Base-by-base conservation (phyloP, 129 eudicot species). In the sunflower (Helianthus annuus) region DNA sequence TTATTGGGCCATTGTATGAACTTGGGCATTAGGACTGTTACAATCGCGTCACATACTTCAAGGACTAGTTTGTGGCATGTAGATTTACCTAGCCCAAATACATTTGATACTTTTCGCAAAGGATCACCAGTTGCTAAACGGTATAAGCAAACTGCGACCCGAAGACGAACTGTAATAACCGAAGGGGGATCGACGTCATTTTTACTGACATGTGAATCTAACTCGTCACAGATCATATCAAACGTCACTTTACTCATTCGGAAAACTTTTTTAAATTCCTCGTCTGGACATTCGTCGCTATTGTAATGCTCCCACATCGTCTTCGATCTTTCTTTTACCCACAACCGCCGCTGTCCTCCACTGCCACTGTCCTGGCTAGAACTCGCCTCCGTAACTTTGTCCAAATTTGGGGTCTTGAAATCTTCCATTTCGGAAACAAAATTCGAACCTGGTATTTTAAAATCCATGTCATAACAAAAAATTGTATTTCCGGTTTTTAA, bases 41-140 rank as follows among this genome's bases (percentile, higher is more conserved):
- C 44, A 0, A 91, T 91, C 0, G 97, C 97, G 0, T 87, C 60
- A 46, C 95, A 87, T 39, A 85, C 97, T 58, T 87, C 95, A n/a
- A 0, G 83, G 82, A 0, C 87, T 1, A 87, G 68, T 59, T 87
- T 91, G 29, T 91, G 97, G 57, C 97, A 90, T 3, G 97, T 89
- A 0, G 88, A 82, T 14, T 86, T 89, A 3, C 92, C 96, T 4
- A 89, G 36, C 1, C 96, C 96, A 48, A 87, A 87, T 10, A 74
- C 72, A 27, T 58, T 71, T 0, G 97, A 91, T 1, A 91, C 95
- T 7, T 81, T 78, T 9, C 91, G 83, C 6, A 91, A 81, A 0
- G 97, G 86, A 56, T 91, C 97, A 34, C 97, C 95, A 2, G 95
- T 87, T 52, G 95, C 97, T 12, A 91, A 59, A 4, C 97, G 64